phyloP scores from a whole-genome alignment of 2,329 filamentous ascomycete genomes.

The Zymoseptoria tritici region DNA sequence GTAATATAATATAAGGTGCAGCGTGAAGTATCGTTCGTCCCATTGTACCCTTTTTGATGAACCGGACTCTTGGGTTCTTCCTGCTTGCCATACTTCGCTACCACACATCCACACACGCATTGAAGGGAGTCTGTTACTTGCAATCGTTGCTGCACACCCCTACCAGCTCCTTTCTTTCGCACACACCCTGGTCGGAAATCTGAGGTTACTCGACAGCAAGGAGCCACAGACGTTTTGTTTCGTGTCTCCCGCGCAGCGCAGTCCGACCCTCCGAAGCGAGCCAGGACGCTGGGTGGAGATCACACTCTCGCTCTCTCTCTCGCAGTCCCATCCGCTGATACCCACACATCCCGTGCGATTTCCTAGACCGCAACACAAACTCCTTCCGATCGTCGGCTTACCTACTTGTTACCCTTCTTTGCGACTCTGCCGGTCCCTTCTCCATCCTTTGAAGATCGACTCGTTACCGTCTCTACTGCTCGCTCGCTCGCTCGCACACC shows the following conservation, averaged over 20 bases:
- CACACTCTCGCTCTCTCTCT: not conserved
- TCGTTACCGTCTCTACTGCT: conserved; percentile 4
- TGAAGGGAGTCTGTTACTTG: not conserved
- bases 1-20: not conserved
- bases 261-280: conserved; percentile 25
- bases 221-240: not conserved
- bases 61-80: not conserved
- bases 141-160: not conserved
- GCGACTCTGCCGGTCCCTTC: not conserved
- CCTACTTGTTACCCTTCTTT: not conserved
- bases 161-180: not conserved
- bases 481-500: conserved; percentile 1
- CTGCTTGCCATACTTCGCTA: not conserved
- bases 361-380: not conserved
- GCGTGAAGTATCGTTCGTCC: not conserved
- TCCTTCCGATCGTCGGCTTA: not conserved
- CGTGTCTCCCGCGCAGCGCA: conserved; percentile 1
- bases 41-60: not conserved
- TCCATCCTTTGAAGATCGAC: conserved; percentile 6
- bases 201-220: conserved; percentile 2
- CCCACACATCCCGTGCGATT: not conserved
- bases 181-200: not conserved
- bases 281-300: conserved; percentile 9
- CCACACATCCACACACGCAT: not conserved
- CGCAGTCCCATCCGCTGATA: not conserved